Base-by-base conservation (phyloP, 2,329 filamentous ascomycete species). In the Claviceps sp. region DNA sequence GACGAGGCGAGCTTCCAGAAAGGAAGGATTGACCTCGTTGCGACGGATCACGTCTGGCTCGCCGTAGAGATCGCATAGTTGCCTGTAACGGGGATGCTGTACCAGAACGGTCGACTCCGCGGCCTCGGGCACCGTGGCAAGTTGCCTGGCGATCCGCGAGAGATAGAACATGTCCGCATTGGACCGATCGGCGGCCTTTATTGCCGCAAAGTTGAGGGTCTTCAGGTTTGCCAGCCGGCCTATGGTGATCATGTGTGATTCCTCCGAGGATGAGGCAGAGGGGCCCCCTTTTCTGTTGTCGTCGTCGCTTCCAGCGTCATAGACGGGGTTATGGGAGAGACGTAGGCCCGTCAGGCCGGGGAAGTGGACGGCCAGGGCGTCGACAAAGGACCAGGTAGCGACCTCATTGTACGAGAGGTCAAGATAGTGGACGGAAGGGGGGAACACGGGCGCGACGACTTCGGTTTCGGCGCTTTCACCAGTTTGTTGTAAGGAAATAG, bases 91-190 rank as follows among this genome's bases (percentile, higher is more conserved):
- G 7, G 81, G 83, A 65, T 97, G 89, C 3, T 71, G 67, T 0
- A 64, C 67, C 3, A 86, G 64, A 0, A 95, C 75, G 1, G 70
- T 68, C 1, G 66, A 67, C 57, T 83, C 76, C 2, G 71, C 66
- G 2, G 65, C 66, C 52, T 79, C 74, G 0, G 79, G 70, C 0
- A 80, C 76, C 3, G 74, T 70, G 1, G 81, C 76, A 40, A 96
- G 72, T 62, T 93, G 86, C 55, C 82, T 82, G 11, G 79, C 86
- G 53, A 96, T 93, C 50, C 86, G 79, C 0, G 84, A 87, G 11
- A 97, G 79, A 65, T 98, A 98, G 65, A 95, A 98, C 61, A 91
- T 83, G 60, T 97, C 93, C 4, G 89, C 89, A 61, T 97, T 93
- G 50, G 80, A 75, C 17, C 91, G 81, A 64, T 97, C 90, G 43